A percentile compares a stretch with the other conserved stretches of the same genome.
Evolutionary conservation across 2,329 filamentous ascomycete genomes (phyloP).

Genomic region (Hypoxylon sp.): DNA sequence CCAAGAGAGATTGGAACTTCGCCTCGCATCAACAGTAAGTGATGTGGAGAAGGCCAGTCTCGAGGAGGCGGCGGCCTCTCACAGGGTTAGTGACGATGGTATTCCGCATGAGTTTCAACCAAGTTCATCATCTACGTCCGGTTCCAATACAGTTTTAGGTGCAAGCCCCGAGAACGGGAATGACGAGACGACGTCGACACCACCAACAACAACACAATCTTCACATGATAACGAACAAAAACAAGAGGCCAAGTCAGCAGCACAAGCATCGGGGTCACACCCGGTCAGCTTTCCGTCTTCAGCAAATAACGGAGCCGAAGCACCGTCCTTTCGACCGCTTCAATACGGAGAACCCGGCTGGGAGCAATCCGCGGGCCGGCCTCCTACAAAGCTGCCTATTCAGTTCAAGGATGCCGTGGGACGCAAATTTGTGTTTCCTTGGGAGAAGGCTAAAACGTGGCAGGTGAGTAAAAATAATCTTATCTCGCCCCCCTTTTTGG

Average conservation of each 20-base stretch:
- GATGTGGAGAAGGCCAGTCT: not conserved
- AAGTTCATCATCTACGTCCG: not conserved
- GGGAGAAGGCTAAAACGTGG: slow-evolving; percentile 71
- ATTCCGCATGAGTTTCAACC: not conserved
- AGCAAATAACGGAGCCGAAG: slow-evolving; percentile 5
- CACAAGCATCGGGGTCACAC: too few species aligned
- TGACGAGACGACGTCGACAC: not conserved
- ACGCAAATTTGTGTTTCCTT: slow-evolving; percentile 72
- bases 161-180: slow-evolving; percentile 1
- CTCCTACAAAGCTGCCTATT: slow-evolving; percentile 58
- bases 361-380: slow-evolving; percentile 40
- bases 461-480: slow-evolving; percentile 53
- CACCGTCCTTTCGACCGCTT: slow-evolving; percentile 30
- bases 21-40: not conserved
- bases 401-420: slow-evolving; percentile 73
- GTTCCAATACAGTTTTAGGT: not conserved
- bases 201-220: slow-evolving; percentile 3
- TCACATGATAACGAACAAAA: slow-evolving; percentile 30
- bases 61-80: too few species aligned
- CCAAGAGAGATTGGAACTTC: not conserved
- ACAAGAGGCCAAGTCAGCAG: slow-evolving; percentile 27
- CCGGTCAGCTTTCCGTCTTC: too few species aligned
- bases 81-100: too few species aligned
- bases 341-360: slow-evolving; percentile 39
- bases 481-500: too few species aligned